Evolutionary conservation across 2,329 filamentous ascomycete species (phyloP), one percentile per base, ranked within the genome.

Genomic region (Penicillium polonicum): DNA sequence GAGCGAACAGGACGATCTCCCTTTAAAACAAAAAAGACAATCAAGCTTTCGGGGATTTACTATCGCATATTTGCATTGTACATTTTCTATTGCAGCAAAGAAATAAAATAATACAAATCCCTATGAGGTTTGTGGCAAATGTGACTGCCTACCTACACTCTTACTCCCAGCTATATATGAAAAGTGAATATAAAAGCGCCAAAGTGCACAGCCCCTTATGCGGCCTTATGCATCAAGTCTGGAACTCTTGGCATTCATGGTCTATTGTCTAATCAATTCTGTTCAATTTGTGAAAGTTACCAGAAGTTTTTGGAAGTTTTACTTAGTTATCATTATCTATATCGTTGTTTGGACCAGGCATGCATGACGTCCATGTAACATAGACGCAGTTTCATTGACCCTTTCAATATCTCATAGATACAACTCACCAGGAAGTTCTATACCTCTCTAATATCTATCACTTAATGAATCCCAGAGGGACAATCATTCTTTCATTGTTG

Each of bases 401-500:
- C 31, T 19, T 38, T 31, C 41, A 41, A 35, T 25, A 41, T 51
- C 25, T 31, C 36, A 39, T 48, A 44, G 19, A 53, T 27, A 39
- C n/a, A 31, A 33, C 2, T 52, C 17, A 25, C 25, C 9, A 17
- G 29, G 0, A 35, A 45, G 21, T 19, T 9, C 12, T 25, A 21
- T 52, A 31, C 15, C 21, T 25, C 17, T 46, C 25, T 27, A 21
- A 36, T 27, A 45, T 35, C 31, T 21, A 52, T 35, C 27, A 59
- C 31, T 56, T 35, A 39, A 19, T 46, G 8, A 53, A 19, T 10
- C 13, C 17, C 6, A 13, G 3, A 25, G 5, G 9, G 15, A 6
- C 43, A 35, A 25, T 57, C 48, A 62, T 19, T 67, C 59, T 6
- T 57, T 61, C 71, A 74, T 72, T 7, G 69, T 61, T 0, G 74